Conservation (phyloP, 1,284 basidiomycete species). For the Thecaphora frezii region DNA sequence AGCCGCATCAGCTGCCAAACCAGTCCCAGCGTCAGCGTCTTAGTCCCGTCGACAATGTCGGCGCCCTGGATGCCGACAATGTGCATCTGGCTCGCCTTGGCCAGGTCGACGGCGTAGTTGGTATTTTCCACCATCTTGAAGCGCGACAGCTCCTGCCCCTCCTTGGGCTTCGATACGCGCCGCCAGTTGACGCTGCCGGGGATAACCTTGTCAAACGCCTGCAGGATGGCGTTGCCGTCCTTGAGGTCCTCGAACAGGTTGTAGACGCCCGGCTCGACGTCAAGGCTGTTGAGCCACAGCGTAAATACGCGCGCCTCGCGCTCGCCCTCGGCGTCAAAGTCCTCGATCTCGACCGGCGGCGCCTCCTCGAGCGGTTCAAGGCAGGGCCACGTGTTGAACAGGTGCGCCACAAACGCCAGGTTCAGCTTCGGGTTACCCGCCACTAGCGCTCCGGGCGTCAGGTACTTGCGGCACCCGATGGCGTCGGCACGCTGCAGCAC, state of each 20-base stretch:
- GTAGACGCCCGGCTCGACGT: constrained; percentile 92
- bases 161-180: constrained; percentile 87
- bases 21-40: constrained; percentile 88
- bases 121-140: constrained; percentile 99
- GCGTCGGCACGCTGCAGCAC: constrained; percentile 88
- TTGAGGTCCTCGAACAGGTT: constrained; percentile 94
- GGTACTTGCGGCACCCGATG: constrained; percentile 93
- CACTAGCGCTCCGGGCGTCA: constrained; percentile 86
- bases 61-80: constrained; percentile 96
- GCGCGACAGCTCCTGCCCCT: constrained; percentile 76
- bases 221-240: constrained; percentile 83
- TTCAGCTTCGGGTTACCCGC: constrained; percentile 97
- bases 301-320: constrained; percentile 96
- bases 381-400: constrained; percentile 92
- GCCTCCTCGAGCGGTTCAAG: constrained; percentile 78
- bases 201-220: constrained; percentile 93
- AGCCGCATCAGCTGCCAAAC: constrained; percentile 97
- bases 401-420: constrained; percentile 94
- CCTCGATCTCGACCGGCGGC: constrained; percentile 75
- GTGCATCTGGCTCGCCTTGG: constrained; percentile 88
- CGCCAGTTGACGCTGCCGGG: constrained; percentile 92
- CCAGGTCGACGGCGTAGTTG: constrained; percentile 92
- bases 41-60: constrained; percentile 89
- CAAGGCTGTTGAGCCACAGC: constrained; percentile 94
- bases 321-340: constrained; percentile 98